Evolutionary conservation across 495 filamentous ascomycete species (phyloP), one percentile per base, ranked within the genome.

Genomic region (Hypoxylon trugodes): DNA sequence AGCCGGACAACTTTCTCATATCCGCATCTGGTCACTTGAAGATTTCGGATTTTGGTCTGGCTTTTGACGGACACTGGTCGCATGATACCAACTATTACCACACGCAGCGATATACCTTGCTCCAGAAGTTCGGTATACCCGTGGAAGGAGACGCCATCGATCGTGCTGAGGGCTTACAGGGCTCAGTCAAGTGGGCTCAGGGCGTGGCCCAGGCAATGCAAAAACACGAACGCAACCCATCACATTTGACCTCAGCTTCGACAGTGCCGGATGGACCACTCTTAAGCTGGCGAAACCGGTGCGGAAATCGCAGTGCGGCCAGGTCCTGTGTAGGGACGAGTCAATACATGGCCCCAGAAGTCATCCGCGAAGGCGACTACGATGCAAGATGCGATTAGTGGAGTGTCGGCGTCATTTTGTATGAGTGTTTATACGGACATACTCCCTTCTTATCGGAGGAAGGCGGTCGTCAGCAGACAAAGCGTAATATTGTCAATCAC

Each of bases 331-430:
- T 98, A 30, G 94, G 94, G 2, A 98, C 94, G 1, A 96, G 92
- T 71, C 94, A 97, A 74, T 98, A 97, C 75, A 96, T 96, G 94
- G 94, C 94, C 1, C 94, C 94, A 2, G 94, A 97, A 75, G 90
- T 98, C 24, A 87, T 97, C 54, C 80, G 86, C 57, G 94, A 91
- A 15, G 83, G 92, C 45, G 75, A 81, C 22, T 97, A 98, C 71
- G 94, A 98, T 79, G 94, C 89, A 19, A 79, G 94, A 58, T 97
- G 94, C 74, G 94, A 97, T 76, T 98, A 87, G 91, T 98, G 92
- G 94, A 97, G 93, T 74, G 83, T 96, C 58, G 94, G 91, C 22
- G 85, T 97, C 48, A 97, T 98, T 68, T 72, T 97, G 30, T 98
- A 90, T 60, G 93, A 98, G 86, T 97, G 92, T 66, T 75, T 98